phyloP scores from a whole-genome alignment of 2,329 filamentous ascomycete genomes.

The Fusarium mundagurra region DNA sequence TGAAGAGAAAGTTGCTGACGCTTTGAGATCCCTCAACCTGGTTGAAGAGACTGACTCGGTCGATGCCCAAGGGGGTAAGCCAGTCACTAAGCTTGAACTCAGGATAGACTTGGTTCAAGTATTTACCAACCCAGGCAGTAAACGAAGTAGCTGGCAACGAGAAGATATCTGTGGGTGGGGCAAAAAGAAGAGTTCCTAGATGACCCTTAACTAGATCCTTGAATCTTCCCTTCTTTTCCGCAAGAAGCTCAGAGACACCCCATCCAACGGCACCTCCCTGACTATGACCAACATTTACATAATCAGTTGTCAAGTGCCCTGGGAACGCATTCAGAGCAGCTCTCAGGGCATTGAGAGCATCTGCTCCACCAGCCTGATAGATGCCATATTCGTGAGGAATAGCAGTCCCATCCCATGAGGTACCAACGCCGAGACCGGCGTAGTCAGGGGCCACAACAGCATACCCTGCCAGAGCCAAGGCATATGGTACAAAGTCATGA shows the following conservation, averaged over 20 bases:
- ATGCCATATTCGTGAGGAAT: not conserved
- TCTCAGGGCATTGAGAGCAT: not conserved
- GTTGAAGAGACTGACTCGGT: not conserved
- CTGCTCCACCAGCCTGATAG: not conserved
- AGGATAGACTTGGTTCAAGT: not conserved
- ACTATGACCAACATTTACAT: not conserved
- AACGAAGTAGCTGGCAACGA: not conserved
- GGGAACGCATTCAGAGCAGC: not conserved
- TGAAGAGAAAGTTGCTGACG: not conserved
- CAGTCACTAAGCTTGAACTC: not conserved
- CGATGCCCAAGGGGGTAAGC: not conserved
- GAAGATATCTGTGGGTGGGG: not conserved
- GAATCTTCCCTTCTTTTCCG: not conserved
- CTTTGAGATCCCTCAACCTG: not conserved
- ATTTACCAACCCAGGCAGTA: not conserved
- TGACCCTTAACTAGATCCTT: not conserved
- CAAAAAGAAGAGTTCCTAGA: not conserved
- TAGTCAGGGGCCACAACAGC: slow-evolving; percentile 25
- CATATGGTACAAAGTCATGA: slow-evolving; percentile 2
- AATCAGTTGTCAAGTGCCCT: not conserved
- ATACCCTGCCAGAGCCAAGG: not conserved
- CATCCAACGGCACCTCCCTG: not conserved
- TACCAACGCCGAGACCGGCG: slow-evolving; percentile 7
- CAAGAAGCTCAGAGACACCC: not conserved
- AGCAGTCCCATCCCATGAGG: not conserved